Base-by-base conservation (phyloP, 441 rosid genomes). In the Populus trichocarpa region DNA sequence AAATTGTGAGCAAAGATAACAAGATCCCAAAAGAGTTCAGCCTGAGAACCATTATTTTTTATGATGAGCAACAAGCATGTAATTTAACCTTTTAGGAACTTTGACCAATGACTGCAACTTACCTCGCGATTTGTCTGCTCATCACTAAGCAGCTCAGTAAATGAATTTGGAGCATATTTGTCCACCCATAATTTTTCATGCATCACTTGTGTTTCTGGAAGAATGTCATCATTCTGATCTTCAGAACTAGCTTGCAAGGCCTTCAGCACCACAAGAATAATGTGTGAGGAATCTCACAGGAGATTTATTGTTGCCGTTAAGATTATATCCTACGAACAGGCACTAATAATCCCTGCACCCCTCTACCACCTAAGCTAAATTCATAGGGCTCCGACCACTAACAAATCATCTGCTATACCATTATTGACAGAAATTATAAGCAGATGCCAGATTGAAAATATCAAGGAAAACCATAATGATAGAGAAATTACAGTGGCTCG, bases 51-150 rank as follows among this genome's bases (percentile, higher is more conserved):
- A 68, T 32, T 46, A 14, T 13, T 46, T 3, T 46, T 46, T 46
- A 46, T 46, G 57, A 13, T 46, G 57, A 46, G 57, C 42, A 38
- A 9, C 42, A 38, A 10, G 12, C 10, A 38, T 38, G 12, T 46
- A 74, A 64, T 11, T 61, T 69, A 38, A 66, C 71, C 70, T 75
- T 61, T 79, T 81, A 83, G 74, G 68, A 23, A 14, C 57, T 4
- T 46, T 46, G 57, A 46, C 57, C 7, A 46, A 46, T 46, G 57
- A 64, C 46, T 61, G 23, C 12, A 77, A 26, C 71, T 5, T 85
- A 91, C 99, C 97, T 97, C 98, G 53, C 99, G 97, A 83, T 97
- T 97, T 74, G 98, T 97, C 76, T 89, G 95, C 80, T 97, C 99
- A 85, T 95, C 99, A 81, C 99, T 95, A 73, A 97, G 97, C 75